phyloP scores from a whole-genome alignment of 2,329 filamentous ascomycete genomes.

The Fusarium gaditjirri region DNA sequence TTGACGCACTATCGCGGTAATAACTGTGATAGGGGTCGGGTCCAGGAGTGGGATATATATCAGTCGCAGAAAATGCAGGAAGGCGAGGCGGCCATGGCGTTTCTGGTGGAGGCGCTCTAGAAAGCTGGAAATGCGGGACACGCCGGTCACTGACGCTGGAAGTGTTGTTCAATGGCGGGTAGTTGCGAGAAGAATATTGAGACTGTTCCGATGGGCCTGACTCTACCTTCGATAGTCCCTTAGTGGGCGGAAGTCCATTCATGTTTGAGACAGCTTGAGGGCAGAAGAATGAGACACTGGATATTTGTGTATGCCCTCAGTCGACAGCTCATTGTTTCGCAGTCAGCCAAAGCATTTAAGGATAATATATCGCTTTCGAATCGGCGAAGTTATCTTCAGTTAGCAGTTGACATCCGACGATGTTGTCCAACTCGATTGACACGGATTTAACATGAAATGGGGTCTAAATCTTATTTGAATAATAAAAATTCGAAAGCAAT shows the following conservation, averaged over 20 bases:
- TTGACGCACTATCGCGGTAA: no score
- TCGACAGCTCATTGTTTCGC: neutral
- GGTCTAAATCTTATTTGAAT: fast-evolving
- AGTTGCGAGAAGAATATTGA: neutral
- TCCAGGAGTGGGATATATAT: fast-evolving
- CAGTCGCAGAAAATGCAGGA: neutral
- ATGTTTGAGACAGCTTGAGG: fast-evolving
- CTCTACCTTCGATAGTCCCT: fast-evolving
- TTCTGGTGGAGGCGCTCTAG: no score
- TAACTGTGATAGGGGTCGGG: no score
- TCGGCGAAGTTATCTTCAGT: fast-evolving
- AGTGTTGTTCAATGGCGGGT: no score
- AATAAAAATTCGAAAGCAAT: fast-evolving
- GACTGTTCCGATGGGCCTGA: neutral
- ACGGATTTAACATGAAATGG: fast-evolving
- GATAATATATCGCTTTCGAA: neutral
- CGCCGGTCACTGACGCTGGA: no score
- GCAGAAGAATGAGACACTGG: no score
- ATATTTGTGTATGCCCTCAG: no score
- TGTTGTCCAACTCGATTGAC: fast-evolving
- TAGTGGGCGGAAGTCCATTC: fast-evolving
- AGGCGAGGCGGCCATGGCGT: neutral
- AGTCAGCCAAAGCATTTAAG: neutral
- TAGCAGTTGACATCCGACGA: fast-evolving
- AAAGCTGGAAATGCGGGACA: no score